Evolutionary conservation across 305 asterid species (phyloP), one percentile per base, ranked within the genome.

Genomic region (Striga hermonthica): DNA sequence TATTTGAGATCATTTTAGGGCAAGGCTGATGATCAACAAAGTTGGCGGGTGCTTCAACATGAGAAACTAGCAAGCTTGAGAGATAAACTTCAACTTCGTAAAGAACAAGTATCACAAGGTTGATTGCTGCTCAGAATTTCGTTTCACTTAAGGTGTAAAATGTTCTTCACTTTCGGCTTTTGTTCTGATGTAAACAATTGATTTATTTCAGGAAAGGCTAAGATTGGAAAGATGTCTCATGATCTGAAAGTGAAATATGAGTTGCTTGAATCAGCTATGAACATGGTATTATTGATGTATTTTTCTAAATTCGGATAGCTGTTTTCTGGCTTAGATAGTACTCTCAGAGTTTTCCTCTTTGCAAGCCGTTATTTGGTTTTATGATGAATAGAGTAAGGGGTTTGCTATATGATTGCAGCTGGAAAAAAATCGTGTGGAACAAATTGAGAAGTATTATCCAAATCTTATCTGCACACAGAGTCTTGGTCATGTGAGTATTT

Each of bases 1-100:
- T 34, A 13, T 14, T 56, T 34, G 60, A 22, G 70, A 28, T 74
- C 16, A 44, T 72, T 22, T 66, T 74, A 93, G 99, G 89, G 97
- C 55, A 90, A 86, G 83, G 96, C 97, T 57, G 96, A 93, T 76
- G 97, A 93, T 84, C 99, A 93, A 79, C 84, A 79, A 58, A 85
- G 88, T 77, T 93, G 92, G 95, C 79, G 87, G 75, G 85, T 90
- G 71, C 89, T 83, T 64, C 89, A 86, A 70, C 79, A 85, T 66
- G 99, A 93, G 84, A 93, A 88, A 67, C 73, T 93, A 67, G 76
- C 82, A 5, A 85, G 79, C 81, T 75, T 84, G 79, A 86, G 79
- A 78, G 91, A 86, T 73, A 88, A 76, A 83, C 99, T 93, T 69
- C 87, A 67, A 64, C 80, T 37, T 59, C 83, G 80, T 50, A 86